phyloP scores from a whole-genome alignment of 306 rosid species.

The Begonia loranthoides region DNA sequence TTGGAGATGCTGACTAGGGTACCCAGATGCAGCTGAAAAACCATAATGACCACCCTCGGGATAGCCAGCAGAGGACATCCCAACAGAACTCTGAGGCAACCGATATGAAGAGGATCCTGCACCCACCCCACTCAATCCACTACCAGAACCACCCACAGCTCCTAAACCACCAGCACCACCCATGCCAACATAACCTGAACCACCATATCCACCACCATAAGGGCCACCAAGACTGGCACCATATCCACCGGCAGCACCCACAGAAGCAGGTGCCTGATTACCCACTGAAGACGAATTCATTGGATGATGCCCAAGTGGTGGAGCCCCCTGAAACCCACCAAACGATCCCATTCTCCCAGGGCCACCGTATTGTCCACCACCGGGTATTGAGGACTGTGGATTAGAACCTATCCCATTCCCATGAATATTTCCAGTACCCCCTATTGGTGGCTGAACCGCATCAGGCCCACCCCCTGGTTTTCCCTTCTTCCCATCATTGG shows the following conservation, averaged over 20 bases:
- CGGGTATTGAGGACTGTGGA: conserved; percentile 29
- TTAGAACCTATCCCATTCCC: conserved; percentile 26
- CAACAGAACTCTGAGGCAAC: conserved; percentile 55
- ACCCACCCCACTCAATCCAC: conserved; percentile 18
- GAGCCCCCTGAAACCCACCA: conserved; percentile 58
- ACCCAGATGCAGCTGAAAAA: conserved; percentile 39
- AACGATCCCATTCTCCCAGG: conserved; percentile 54
- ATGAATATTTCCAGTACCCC: conserved; percentile 30
- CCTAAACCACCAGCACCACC: conserved; percentile 3
- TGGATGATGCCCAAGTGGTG: conserved; percentile 46
- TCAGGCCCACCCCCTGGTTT: conserved; percentile 31
- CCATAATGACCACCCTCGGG: conserved; percentile 57
- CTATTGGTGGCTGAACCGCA: conserved; percentile 30
- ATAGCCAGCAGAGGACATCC: conserved; percentile 54
- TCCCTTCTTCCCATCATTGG: conserved; percentile 77
- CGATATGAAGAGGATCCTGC: conserved; percentile 50
- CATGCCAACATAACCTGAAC: conserved; percentile 25
- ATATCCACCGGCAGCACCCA: conserved; percentile 50
- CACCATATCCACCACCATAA: conserved; percentile 53
- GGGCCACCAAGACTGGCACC: conserved; percentile 47
- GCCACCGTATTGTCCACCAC: conserved; percentile 43
- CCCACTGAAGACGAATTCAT: conserved; percentile 35
- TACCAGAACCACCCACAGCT: conserved; percentile 1
- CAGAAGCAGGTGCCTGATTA: conserved; percentile 37
- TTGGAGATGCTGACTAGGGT: conserved; percentile 68